A percentile compares a stretch with the other conserved stretches of the same genome.
phyloP scores from a whole-genome alignment of 2,329 filamentous ascomycete species.

The Aspergillus sergii region DNA sequence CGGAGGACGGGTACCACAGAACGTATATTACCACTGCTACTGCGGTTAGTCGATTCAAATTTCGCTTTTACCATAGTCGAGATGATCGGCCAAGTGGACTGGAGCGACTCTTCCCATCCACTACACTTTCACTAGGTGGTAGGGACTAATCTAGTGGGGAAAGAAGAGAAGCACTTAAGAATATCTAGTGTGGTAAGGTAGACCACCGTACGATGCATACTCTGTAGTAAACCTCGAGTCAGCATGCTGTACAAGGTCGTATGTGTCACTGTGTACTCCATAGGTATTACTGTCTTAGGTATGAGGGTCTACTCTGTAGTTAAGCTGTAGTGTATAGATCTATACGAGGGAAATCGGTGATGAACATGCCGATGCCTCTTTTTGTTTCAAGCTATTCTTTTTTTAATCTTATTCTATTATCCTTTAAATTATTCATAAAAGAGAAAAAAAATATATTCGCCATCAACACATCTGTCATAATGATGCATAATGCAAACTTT shows the following conservation, averaged over 20 bases:
- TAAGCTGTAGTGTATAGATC: not conserved
- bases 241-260: not conserved
- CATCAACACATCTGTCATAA: not conserved
- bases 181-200: conserved; percentile 2
- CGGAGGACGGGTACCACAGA: not conserved
- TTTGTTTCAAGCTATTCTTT: not conserved
- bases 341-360: not conserved
- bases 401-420: not conserved
- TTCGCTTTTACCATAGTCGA: conserved; percentile 6
- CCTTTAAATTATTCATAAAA: not conserved
- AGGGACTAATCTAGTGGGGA: conserved; percentile 8
- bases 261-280: not conserved
- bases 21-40: not conserved
- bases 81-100: conserved; percentile 13
- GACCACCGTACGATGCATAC: not conserved
- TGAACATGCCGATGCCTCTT: not conserved
- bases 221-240: conserved; percentile 1
- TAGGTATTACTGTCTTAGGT: not conserved
- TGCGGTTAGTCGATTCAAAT: conserved; percentile 5
- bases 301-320: not conserved
- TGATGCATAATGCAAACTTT: not conserved
- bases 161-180: not conserved
- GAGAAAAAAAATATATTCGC: not conserved
- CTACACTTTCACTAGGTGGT: conserved; percentile 2
- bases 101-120: conserved; percentile 11